Percentiles rank a stretch among this genome's conserved stretches.
phyloP scores from a whole-genome alignment of 805 yeast genomes.

The Metschnikowia noctiluminum region DNA sequence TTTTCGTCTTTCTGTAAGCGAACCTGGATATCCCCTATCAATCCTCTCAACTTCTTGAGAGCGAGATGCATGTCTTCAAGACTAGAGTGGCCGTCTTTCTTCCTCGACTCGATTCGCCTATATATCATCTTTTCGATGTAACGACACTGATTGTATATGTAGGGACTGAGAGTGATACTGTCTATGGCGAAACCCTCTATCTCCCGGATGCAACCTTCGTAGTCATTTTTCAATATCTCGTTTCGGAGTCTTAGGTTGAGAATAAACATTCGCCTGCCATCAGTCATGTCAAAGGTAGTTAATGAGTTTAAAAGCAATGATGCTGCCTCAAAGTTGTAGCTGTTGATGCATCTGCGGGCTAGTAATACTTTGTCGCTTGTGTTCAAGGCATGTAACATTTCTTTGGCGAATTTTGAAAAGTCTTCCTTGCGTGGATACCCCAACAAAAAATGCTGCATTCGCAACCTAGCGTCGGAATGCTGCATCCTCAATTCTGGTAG shows the following conservation, averaged over 20 bases:
- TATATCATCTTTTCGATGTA: slow-evolving; percentile 25
- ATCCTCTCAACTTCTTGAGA: slow-evolving; percentile 22
- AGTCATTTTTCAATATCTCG: slow-evolving; percentile 19
- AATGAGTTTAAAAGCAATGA: slow-evolving; percentile 22
- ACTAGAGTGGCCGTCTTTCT: background rate
- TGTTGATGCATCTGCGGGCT: slow-evolving; percentile 30
- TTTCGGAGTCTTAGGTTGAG: slow-evolving; percentile 27
- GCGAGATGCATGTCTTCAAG: slow-evolving; percentile 7
- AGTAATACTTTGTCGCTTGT: slow-evolving; percentile 28
- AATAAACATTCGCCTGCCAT: slow-evolving; percentile 24
- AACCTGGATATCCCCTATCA: slow-evolving; percentile 34
- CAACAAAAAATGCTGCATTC: slow-evolving; percentile 13
- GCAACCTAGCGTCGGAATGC: slow-evolving; percentile 17
- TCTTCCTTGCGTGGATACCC: slow-evolving; percentile 17
- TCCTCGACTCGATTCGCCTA: background rate
- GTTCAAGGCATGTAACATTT: slow-evolving; percentile 16
- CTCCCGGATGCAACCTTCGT: slow-evolving; percentile 14
- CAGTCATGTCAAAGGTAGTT: slow-evolving; percentile 23
- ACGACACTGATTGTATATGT: slow-evolving; percentile 30
- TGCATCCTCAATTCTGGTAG: slow-evolving; percentile 26
- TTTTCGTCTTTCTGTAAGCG: slow-evolving; percentile 31
- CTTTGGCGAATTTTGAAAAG: slow-evolving; percentile 16
- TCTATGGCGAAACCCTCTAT: slow-evolving; percentile 33
- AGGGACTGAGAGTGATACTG: slow-evolving; percentile 30
- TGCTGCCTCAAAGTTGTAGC: slow-evolving; percentile 24